Evolutionary conservation across 805 yeast species (phyloP).

Genomic region (Starmerella potacharoeniae): DNA sequence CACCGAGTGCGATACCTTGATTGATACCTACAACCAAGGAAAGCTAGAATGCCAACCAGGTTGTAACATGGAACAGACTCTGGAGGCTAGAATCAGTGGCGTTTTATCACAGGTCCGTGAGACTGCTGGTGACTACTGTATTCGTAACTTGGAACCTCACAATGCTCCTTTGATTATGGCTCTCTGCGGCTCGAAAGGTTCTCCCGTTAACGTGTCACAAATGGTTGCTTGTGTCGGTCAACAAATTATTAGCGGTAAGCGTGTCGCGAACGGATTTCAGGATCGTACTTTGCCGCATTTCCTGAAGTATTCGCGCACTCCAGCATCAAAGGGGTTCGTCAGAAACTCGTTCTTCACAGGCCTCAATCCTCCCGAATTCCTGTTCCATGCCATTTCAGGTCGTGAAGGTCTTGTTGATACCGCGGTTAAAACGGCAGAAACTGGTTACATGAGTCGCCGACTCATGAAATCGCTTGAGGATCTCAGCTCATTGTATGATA

Average conservation of each 20-base stretch:
- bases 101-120: slow-evolving; percentile 92
- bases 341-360: slow-evolving; percentile 93
- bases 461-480: slow-evolving; percentile 97
- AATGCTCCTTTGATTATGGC: slow-evolving; percentile 99
- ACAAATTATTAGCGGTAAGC: slow-evolving; percentile 95
- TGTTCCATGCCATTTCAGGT: slow-evolving; percentile 98
- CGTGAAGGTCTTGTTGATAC: slow-evolving; percentile 99
- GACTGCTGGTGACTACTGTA: slow-evolving; percentile 97
- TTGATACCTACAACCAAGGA: slow-evolving; percentile 65
- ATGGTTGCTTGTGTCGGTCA: slow-evolving; percentile 98
- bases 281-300: slow-evolving; percentile 97
- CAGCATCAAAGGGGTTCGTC: slow-evolving; percentile 96
- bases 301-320: slow-evolving; percentile 89
- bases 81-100: slow-evolving; percentile 97
- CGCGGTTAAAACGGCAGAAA: slow-evolving; percentile 98
- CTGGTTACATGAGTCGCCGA: slow-evolving; percentile 97
- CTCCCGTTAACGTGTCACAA: slow-evolving; percentile 93
- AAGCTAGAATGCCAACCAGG: slow-evolving; percentile 97
- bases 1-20: slow-evolving; percentile 80
- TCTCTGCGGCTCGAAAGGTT: slow-evolving; percentile 97
- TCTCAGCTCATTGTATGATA: slow-evolving; percentile 83
- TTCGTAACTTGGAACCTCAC: slow-evolving; percentile 72
- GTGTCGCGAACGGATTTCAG: slow-evolving; percentile 99
- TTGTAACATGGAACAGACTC: slow-evolving; percentile 94
- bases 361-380: slow-evolving; percentile 87